A percentile compares a stretch with the other conserved stretches of the same genome.
phyloP scores from a whole-genome alignment of 2,329 filamentous ascomycete species.

The Apiospora arundinis region DNA sequence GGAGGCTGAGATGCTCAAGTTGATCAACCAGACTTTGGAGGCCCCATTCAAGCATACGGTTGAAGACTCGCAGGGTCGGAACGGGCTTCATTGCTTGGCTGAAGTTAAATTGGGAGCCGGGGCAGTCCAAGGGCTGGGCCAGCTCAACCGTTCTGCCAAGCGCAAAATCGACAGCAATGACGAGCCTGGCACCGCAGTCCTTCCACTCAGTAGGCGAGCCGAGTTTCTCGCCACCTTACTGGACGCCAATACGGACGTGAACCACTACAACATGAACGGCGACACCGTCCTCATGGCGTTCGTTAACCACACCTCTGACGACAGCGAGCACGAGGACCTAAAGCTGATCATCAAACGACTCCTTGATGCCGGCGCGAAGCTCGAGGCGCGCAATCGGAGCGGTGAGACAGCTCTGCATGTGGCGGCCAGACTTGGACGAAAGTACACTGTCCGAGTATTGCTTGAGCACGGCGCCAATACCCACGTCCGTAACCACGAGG shows the following conservation, averaged over 20 bases:
- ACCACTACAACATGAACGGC: conserved; percentile 59
- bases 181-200: conserved; percentile 27
- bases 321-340: conserved; percentile 54
- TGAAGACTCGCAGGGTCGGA: conserved; percentile 56
- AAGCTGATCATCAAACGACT: conserved; percentile 52
- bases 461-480: conserved; percentile 55
- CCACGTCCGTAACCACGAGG: conserved; percentile 51
- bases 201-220: conserved; percentile 28
- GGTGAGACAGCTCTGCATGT: conserved; percentile 63
- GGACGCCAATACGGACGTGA: conserved; percentile 49
- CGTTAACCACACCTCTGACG: conserved; percentile 51
- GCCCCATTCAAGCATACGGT: conserved; percentile 33
- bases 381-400: conserved; percentile 58
- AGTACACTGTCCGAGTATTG: conserved; percentile 56
- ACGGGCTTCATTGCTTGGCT: conserved; percentile 65
- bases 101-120: conserved; percentile 52
- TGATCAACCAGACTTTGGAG: conserved; percentile 41
- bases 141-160: conserved; percentile 45
- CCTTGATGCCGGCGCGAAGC: conserved; percentile 47
- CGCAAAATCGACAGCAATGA: conserved; percentile 43
- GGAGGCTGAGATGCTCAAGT: conserved; percentile 44
- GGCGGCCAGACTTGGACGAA: conserved; percentile 58
- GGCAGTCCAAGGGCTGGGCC: conserved; percentile 34
- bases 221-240: conserved; percentile 41
- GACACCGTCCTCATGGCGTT: conserved; percentile 64